phyloP scores from a whole-genome alignment of 73 alveolate species.

The Paramecium pentaurelia region DNA sequence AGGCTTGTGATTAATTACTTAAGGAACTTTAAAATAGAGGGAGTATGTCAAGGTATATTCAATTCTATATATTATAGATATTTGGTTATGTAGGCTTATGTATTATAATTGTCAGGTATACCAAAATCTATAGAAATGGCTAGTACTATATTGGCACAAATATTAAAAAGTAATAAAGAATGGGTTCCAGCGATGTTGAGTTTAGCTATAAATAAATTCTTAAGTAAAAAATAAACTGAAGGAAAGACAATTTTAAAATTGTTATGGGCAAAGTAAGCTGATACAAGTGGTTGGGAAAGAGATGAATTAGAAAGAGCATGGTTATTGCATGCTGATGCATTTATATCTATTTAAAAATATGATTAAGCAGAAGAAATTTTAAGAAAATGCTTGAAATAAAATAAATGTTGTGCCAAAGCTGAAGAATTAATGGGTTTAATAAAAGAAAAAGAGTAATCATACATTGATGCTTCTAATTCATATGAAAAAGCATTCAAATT shows the following conservation, averaged over 20 bases:
- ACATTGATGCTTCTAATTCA: constrained; percentile 85
- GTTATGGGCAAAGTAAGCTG: constrained; percentile 40
- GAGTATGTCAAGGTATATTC: neutral
- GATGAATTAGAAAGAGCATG: constrained; percentile 95
- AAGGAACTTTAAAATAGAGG: constrained; percentile 54
- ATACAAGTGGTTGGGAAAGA: constrained; percentile 59
- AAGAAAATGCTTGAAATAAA: constrained; percentile 66
- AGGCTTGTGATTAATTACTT: constrained; percentile 53
- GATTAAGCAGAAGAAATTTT: constrained; percentile 86
- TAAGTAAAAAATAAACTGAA: constrained; percentile 82
- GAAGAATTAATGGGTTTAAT: constrained; percentile 93
- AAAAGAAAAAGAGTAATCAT: constrained; percentile 89
- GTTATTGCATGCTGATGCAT: constrained; percentile 90
- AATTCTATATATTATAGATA: neutral
- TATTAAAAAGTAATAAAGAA: constrained; percentile 75
- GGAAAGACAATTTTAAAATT: constrained; percentile 66
- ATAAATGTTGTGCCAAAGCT: constrained; percentile 90
- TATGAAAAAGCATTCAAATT: constrained; percentile 93
- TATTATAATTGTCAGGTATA: constrained; percentile 75
- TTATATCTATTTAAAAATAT: constrained; percentile 80
- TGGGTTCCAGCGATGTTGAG: constrained; percentile 93
- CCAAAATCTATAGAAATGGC: constrained; percentile 79
- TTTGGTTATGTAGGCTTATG: constrained; percentile 78
- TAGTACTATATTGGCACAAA: constrained; percentile 69
- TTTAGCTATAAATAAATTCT: constrained; percentile 83